These are phyloP conservation scores for Blastocrithidia nonstop DNA, from an alignment of 208 protist genomes.

Conservation along the genomic window DNA sequence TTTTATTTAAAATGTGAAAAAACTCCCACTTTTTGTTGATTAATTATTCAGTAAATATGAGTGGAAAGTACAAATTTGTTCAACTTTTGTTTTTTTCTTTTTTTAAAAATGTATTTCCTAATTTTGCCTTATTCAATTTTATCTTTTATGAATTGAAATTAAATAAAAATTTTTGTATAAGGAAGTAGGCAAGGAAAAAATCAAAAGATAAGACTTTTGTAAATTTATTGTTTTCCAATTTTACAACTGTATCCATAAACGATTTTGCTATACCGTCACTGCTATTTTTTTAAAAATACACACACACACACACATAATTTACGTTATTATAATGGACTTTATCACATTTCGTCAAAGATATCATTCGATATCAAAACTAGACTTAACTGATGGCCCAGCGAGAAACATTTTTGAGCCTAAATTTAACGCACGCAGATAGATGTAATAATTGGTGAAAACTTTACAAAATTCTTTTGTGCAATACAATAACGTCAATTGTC, in stretches of 20 bases:
- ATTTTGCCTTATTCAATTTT: no score
- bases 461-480: slow-evolving; percentile 21
- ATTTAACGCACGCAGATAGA: slow-evolving; percentile 42
- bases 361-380: slow-evolving; percentile 33
- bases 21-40: no score
- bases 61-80: no score
- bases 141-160: no score
- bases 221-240: not conserved
- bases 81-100: no score
- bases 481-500: slow-evolving; percentile 1
- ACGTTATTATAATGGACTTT: slow-evolving; percentile 21
- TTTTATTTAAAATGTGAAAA: no score
- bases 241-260: no score
- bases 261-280: no score
- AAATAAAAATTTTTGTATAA: not conserved
- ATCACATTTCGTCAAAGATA: slow-evolving; percentile 20
- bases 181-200: not conserved
- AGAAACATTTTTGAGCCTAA: slow-evolving; percentile 68
- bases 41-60: no score
- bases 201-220: slow-evolving; percentile 1
- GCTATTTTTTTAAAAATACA: not conserved
- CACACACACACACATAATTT: not conserved
- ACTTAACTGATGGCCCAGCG: slow-evolving; percentile 42
- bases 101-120: no score
- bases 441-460: slow-evolving; percentile 37